Conservation (phyloP, 2,329 filamentous ascomycete genomes). For the Chrysosporium keratinophilum region DNA sequence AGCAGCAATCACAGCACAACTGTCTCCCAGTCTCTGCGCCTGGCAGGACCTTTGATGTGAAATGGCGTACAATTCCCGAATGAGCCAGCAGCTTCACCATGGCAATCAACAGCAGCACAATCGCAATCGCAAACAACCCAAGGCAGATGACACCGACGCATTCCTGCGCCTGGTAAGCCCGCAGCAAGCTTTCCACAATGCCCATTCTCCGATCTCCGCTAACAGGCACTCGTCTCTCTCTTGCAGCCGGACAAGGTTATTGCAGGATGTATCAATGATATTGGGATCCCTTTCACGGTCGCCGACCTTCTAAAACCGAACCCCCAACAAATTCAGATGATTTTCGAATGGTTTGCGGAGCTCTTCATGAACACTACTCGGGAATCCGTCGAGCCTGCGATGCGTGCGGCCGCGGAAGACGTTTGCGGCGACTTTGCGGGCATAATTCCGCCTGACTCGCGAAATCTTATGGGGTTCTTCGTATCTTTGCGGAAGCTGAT, state of each 20-base stretch:
- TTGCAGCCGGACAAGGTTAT: constrained; percentile 62
- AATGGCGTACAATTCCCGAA: constrained; percentile 44
- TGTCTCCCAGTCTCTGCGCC: neutral
- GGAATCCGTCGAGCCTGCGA: constrained; percentile 86
- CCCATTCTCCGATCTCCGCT: neutral
- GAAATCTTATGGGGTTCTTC: constrained; percentile 94
- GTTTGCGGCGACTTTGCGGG: constrained; percentile 76
- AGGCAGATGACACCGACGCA: constrained; percentile 48
- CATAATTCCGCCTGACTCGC: constrained; percentile 72
- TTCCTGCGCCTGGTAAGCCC: constrained; percentile 47
- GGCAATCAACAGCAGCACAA: constrained; percentile 37
- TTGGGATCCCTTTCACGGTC: constrained; percentile 78
- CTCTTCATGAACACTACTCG: constrained; percentile 86
- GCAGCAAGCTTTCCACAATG: neutral
- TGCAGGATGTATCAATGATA: constrained; percentile 92
- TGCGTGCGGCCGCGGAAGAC: constrained; percentile 78
- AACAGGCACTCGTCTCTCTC: constrained; percentile 2
- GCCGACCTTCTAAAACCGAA: constrained; percentile 90
- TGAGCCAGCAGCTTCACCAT: constrained; percentile 44
- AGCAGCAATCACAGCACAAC: neutral
- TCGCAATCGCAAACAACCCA: constrained; percentile 39
- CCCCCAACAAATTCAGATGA: constrained; percentile 86
- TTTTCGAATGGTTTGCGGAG: constrained; percentile 96
- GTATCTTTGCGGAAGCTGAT: constrained; percentile 69
- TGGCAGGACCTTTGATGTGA: neutral